Evolutionary conservation across 2,329 filamentous ascomycete genomes (phyloP).

Genomic region (Gliomastix tumulicola): DNA sequence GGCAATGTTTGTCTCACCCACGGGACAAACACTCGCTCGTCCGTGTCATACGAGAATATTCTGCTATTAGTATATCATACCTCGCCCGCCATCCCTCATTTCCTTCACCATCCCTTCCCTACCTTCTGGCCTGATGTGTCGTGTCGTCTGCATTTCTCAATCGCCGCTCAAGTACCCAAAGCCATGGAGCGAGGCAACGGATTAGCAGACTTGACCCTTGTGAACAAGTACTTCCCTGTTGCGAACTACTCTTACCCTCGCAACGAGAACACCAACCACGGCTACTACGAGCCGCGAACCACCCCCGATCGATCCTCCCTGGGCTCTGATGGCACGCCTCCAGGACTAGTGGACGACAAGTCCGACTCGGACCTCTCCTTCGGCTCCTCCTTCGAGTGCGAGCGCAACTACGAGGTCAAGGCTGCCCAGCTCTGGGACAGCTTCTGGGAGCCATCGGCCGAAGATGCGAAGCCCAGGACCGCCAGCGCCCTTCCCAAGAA

Average conservation of each 20-base stretch:
- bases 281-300: constrained; percentile 8
- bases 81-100: no score
- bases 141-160: neutral
- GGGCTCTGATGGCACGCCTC: constrained; percentile 36
- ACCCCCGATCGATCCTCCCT: constrained; percentile 31
- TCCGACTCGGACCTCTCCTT: constrained; percentile 41
- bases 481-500: constrained; percentile 2
- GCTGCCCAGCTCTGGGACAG: constrained; percentile 42
- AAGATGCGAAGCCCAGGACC: constrained; percentile 15
- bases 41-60: constrained; percentile 2
- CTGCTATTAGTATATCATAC: constrained; percentile 10
- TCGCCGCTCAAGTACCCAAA: constrained; percentile 2
- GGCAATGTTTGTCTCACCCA: constrained; percentile 1
- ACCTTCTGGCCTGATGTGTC: neutral
- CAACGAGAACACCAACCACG: constrained; percentile 11
- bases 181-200: constrained; percentile 28
- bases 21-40: neutral
- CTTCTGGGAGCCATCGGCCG: constrained; percentile 30
- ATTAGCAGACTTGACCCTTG: constrained; percentile 28
- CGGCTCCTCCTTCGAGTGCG: constrained; percentile 42
- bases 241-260: constrained; percentile 33
- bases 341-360: constrained; percentile 42
- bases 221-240: constrained; percentile 29
- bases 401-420: constrained; percentile 38
- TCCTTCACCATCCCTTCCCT: constrained; percentile 1